A percentile compares a stretch with the other conserved stretches of the same genome.
Conservation (phyloP, 2,329 filamentous ascomycete species). For the Hymenoscyphus infarciens region DNA sequence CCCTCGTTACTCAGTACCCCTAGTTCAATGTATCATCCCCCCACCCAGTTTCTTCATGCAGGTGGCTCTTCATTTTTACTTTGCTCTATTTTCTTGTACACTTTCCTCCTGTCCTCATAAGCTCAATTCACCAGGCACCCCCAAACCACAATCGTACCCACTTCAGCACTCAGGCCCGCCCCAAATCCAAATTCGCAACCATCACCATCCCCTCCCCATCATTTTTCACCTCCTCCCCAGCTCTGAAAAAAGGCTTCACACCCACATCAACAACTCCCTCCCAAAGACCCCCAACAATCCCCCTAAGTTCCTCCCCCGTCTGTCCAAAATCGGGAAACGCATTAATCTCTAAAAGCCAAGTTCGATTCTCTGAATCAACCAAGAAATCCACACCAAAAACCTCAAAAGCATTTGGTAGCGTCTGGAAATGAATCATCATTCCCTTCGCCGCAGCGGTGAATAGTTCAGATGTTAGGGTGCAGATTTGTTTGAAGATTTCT, state of each 20-base stretch:
- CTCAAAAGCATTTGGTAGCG: constrained; percentile 84
- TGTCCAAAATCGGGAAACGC: constrained; percentile 95
- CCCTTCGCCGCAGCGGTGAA: constrained; percentile 83
- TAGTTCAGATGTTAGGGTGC: constrained; percentile 65
- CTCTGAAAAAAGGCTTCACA: constrained; percentile 65
- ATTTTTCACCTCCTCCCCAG: constrained; percentile 20
- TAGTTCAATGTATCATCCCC: too few species aligned
- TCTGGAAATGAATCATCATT: constrained; percentile 90
- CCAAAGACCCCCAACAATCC: constrained; percentile 73
- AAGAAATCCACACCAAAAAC: constrained; percentile 89
- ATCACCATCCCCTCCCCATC: constrained; percentile 45
- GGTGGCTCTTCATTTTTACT: background rate
- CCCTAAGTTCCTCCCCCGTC: constrained; percentile 72
- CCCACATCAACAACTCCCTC: constrained; percentile 65
- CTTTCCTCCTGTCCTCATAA: background rate
- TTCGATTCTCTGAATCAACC: constrained; percentile 60
- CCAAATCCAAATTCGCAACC: constrained; percentile 53
- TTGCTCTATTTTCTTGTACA: background rate
- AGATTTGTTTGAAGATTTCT: constrained; percentile 71
- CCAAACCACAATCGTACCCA: background rate
- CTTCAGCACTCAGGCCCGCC: constrained; percentile 29
- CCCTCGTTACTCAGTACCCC: too few species aligned
- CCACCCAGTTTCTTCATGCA: background rate
- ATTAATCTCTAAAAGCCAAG: constrained; percentile 88
- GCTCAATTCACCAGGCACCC: background rate